These are phyloP conservation scores for Thielaviopsis populi DNA, from an alignment of 2,329 filamentous ascomycete genomes.

Conservation along the genomic window DNA sequence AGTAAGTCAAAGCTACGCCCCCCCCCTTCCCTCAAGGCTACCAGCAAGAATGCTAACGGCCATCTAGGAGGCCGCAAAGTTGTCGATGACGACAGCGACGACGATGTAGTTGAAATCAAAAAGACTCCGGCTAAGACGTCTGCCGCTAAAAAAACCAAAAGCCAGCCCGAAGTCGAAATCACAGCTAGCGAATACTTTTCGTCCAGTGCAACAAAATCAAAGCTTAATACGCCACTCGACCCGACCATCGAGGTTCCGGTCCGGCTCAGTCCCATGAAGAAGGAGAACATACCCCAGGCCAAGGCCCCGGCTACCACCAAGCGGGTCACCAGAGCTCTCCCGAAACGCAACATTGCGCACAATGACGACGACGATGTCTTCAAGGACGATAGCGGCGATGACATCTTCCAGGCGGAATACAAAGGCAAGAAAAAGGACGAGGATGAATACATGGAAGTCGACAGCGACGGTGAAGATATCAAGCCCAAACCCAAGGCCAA, in stretches of 20 bases:
- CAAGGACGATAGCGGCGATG: conserved; percentile 57
- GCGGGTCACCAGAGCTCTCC: conserved; percentile 1
- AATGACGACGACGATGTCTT: conserved; percentile 40
- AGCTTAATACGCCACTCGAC: conserved; percentile 27
- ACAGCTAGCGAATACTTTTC: conserved; percentile 45
- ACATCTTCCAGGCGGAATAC: conserved; percentile 66
- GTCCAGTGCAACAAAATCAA: conserved; percentile 22
- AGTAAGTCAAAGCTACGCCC: conserved; percentile 25
- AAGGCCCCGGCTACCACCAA: conserved; percentile 21
- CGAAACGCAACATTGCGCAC: neutral
- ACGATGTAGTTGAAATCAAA: conserved; percentile 27
- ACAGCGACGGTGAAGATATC: conserved; percentile 44
- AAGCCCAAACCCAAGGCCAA: conserved; percentile 23
- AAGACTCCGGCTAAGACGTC: conserved; percentile 40
- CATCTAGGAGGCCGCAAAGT: conserved; percentile 46
- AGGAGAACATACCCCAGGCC: conserved; percentile 22
- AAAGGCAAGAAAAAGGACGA: conserved; percentile 50
- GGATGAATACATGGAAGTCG: conserved; percentile 57
- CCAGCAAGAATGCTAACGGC: conserved; percentile 18
- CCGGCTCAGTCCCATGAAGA: conserved; percentile 40
- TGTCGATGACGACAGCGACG: conserved; percentile 68
- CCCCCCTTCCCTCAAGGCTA: neutral
- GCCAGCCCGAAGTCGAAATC: conserved; percentile 32
- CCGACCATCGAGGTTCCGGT: conserved; percentile 29
- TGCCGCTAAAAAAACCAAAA: conserved; percentile 38